Evolutionary conservation across 495 filamentous ascomycete genomes (phyloP), one percentile per base, ranked within the genome.

Genomic region (Aspergillus leporis): DNA sequence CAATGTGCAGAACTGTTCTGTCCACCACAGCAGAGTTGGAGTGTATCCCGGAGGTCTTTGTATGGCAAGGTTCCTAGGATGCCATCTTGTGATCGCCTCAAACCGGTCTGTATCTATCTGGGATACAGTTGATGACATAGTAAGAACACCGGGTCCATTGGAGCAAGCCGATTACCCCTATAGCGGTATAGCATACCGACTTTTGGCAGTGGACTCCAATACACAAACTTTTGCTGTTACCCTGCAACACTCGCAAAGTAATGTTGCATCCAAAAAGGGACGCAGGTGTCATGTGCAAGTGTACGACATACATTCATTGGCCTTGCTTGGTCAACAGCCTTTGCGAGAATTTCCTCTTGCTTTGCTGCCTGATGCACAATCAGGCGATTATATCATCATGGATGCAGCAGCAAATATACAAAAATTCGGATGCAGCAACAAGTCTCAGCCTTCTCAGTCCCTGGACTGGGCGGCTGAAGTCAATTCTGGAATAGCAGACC

Each of bases 381-480:
- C 85, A 1, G 77, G 81, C 28, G 85, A 86, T 18, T 90, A 85
- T 61, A 65, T 89, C 22, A 65, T 84, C 32, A 65, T 90, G 16
- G 77, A 78, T 64, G 46, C 64, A 8, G 59, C 65, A 14, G 72
- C 68, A 45, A 70, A 60, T 56, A 66, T 80, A 36, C 67, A 69
- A 43, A 65, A 87, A 84, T 64, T 79, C 80, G 46, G 81, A 74
- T 51, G 85, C 81, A 40, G 82, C 83, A 63, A 72, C 84, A 64
- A 84, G 79, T 72, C 81, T 70, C 58, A 81, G 61, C 57, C 79
- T 60, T 76, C 79, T n/a, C 79, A 84, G 59, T 71, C 83, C 18
- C 58, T 62, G 19, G 64, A 73, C 31, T 54, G 66, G 25, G 41
- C 73, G 74, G 63, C 71, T 61, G 31, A 79, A 75, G 56, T 78